Evolutionary conservation across 331 rosid genomes (phyloP).

Genomic region (Pyrus hybrid): DNA sequence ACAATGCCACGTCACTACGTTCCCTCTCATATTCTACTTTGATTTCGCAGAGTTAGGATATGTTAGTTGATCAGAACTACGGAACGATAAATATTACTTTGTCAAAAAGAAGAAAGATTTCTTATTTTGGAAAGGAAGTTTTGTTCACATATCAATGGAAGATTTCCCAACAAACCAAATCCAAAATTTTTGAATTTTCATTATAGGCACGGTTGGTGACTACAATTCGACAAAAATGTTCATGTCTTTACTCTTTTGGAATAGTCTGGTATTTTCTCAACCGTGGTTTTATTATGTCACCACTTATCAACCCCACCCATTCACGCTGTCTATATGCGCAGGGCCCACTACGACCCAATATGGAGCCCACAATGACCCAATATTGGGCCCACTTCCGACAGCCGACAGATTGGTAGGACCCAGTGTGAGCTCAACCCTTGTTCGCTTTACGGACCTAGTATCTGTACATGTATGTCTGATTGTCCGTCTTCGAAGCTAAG

Average conservation of each 20-base stretch:
- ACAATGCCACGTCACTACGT: not conserved
- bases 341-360: not conserved
- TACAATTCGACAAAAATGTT: not conserved
- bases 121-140: not conserved
- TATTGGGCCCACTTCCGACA: conserved; percentile 13
- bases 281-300: not conserved
- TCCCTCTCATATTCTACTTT: not conserved
- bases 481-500: conserved; percentile 52
- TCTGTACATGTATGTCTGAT: not conserved
- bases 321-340: conserved; percentile 2
- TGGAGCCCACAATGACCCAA: not conserved
- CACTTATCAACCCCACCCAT: not conserved
- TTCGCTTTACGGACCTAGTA: conserved; percentile 15
- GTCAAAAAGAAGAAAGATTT: not conserved
- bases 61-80: not conserved
- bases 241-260: not conserved
- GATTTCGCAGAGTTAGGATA: not conserved
- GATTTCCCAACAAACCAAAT: not conserved
- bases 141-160: not conserved
- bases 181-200: not conserved
- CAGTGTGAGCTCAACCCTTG: not conserved
- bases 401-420: conserved; percentile 5
- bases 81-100: not conserved
- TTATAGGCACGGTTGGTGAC: not conserved
- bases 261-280: not conserved